Conservation (phyloP, 768 basidiomycete species). For the Kwoniella botswanensis region DNA sequence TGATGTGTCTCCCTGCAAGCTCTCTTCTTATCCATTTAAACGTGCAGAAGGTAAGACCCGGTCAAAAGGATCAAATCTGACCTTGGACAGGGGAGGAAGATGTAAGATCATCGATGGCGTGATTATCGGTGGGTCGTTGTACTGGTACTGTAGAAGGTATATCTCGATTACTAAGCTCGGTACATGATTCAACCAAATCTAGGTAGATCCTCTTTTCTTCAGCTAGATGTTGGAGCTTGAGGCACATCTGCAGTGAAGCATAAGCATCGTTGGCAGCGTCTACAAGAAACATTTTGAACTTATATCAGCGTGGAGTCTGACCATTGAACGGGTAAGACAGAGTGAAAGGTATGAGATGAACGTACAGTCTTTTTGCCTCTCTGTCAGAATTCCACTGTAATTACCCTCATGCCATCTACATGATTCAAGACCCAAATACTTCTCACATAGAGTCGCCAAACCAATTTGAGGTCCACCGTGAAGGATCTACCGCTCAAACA, state of each 20-base stretch:
- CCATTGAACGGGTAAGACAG: background rate
- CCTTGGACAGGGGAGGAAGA: too few relatives aligned
- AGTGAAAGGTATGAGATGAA: too few relatives aligned
- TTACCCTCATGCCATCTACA: constrained; percentile 18
- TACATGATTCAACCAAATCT: background rate
- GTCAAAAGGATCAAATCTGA: too few relatives aligned
- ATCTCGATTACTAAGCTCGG: background rate
- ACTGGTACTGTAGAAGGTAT: too few relatives aligned
- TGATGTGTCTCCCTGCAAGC: too few relatives aligned
- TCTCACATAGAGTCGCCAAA: constrained; percentile 42
- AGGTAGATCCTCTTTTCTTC: constrained; percentile 9
- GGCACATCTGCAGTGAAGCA: constrained; percentile 42
- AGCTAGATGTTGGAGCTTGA: constrained; percentile 23
- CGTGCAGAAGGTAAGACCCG: too few relatives aligned
- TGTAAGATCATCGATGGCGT: too few relatives aligned
- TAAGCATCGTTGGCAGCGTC: constrained; percentile 56
- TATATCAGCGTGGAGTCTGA: background rate
- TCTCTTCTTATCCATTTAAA: too few relatives aligned
- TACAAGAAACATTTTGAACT: constrained; percentile 11
- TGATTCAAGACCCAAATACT: constrained; percentile 30
- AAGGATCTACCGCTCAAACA: constrained; percentile 49
- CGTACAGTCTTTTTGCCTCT: constrained; percentile 14
- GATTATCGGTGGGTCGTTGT: too few relatives aligned
- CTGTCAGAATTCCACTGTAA: constrained; percentile 36
- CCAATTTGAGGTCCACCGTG: background rate